A percentile compares a stretch with the other conserved stretches of the same genome.
Evolutionary conservation across 2,329 filamentous ascomycete species (phyloP).

Genomic region (Fusarium fujikuroi): DNA sequence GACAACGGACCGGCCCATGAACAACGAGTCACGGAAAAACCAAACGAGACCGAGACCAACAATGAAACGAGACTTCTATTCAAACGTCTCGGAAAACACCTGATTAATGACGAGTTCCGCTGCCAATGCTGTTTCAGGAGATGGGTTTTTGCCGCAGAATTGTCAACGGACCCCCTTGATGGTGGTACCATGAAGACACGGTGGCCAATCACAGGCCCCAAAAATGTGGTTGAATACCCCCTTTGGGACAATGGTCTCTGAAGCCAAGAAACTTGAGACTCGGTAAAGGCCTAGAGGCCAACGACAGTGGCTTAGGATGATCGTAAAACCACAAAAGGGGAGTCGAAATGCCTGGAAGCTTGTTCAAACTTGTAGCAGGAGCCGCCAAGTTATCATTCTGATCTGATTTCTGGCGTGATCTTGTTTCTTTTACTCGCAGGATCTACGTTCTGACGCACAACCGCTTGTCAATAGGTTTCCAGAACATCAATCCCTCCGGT

Average conservation of each 20-base stretch:
- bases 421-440: slow-evolving; percentile 23
- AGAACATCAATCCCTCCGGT: slow-evolving; percentile 9
- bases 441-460: slow-evolving; percentile 19
- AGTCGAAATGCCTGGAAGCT: slow-evolving; percentile 13
- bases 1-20: not conserved
- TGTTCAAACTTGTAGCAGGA: slow-evolving; percentile 21
- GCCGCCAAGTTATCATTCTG: slow-evolving; percentile 22
- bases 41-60: slow-evolving; percentile 26
- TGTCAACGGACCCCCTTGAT: slow-evolving; percentile 27
- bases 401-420: slow-evolving; percentile 35
- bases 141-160: slow-evolving; percentile 40
- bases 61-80: slow-evolving; percentile 41
- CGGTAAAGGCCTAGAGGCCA: slow-evolving; percentile 19
- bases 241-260: slow-evolving; percentile 40
- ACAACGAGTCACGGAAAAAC: slow-evolving; percentile 23
- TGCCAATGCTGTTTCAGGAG: slow-evolving; percentile 45
- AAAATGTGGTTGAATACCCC: slow-evolving; percentile 35
- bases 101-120: slow-evolving; percentile 39
- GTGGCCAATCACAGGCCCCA: slow-evolving; percentile 40
- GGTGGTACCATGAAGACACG: slow-evolving; percentile 23
- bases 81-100: slow-evolving; percentile 42
- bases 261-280: slow-evolving; percentile 38
- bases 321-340: slow-evolving; percentile 34
- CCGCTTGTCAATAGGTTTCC: not conserved
- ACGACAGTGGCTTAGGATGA: slow-evolving; percentile 20